Conservation (phyloP, 2,329 filamentous ascomycete species). For the Sarocladium strictum region DNA sequence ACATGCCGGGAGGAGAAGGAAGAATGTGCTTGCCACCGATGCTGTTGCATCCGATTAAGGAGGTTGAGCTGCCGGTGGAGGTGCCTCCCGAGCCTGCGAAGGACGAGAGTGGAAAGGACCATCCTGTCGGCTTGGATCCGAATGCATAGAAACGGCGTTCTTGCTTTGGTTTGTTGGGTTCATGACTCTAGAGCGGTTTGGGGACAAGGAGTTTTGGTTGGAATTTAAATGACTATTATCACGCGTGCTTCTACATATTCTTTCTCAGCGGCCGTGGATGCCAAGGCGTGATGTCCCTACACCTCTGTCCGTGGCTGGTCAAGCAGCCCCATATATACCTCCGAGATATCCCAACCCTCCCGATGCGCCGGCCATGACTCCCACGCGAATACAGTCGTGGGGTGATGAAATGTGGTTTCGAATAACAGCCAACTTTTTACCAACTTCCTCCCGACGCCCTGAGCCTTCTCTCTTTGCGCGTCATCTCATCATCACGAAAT, state of each 20-base stretch:
- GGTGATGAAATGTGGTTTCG: slow-evolving; percentile 3
- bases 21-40: slow-evolving; percentile 89
- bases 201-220: background rate
- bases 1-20: slow-evolving; percentile 65
- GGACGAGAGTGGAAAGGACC: slow-evolving; percentile 39
- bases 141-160: slow-evolving; percentile 1
- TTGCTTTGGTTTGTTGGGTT: background rate
- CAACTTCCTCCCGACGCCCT: background rate
- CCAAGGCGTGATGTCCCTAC: background rate
- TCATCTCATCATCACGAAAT: background rate
- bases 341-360: slow-evolving; percentile 4
- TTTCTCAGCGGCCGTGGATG: background rate
- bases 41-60: slow-evolving; percentile 84
- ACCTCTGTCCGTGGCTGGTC: background rate
- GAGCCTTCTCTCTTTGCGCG: background rate
- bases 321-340: background rate
- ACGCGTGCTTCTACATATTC: background rate
- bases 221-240: background rate
- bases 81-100: slow-evolving; percentile 37
- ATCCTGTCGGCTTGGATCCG: slow-evolving; percentile 3
- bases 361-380: slow-evolving; percentile 10
- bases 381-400: slow-evolving; percentile 2
- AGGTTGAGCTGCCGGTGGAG: slow-evolving; percentile 60
- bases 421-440: slow-evolving; percentile 7
- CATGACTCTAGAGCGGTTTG: background rate